Evolutionary conservation across 179 eudicot species (phyloP).

Genomic region (Vitellaria paradoxa): DNA sequence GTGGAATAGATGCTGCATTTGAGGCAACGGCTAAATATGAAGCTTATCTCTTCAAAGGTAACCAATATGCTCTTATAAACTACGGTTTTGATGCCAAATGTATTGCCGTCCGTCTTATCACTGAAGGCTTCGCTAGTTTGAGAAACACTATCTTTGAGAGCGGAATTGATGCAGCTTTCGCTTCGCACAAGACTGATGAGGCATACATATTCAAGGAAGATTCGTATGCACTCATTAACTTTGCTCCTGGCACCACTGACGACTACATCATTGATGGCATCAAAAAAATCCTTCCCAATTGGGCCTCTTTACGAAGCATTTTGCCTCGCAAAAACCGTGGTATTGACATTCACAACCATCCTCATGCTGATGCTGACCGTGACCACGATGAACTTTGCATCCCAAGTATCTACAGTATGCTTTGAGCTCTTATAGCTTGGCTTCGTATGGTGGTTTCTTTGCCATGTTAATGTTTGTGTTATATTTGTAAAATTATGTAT

Average conservation of each 20-base stretch:
- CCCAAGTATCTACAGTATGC: no score
- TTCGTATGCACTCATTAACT: not conserved
- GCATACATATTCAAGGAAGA: slow-evolving; percentile 6
- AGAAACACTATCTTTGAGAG: slow-evolving; percentile 2
- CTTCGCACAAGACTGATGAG: not conserved
- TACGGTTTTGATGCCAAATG: not conserved
- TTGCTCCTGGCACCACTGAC: not conserved
- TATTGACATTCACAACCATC: no score
- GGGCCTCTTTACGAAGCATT: not conserved
- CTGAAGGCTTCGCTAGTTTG: slow-evolving; percentile 6
- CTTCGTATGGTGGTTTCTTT: no score
- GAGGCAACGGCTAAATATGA: not conserved
- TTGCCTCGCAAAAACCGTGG: slow-evolving; percentile 9
- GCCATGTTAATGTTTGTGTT: no score
- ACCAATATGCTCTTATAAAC: slow-evolving; percentile 10
- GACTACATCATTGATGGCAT: not conserved
- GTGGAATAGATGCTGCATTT: not conserved
- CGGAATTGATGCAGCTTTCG: not conserved
- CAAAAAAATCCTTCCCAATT: not conserved
- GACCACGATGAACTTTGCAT: no score
- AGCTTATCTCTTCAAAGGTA: not conserved
- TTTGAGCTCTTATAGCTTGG: no score
- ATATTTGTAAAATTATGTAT: no score
- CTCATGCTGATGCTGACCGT: no score
- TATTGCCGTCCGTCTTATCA: not conserved